Percentiles rank a stretch among this genome's conserved stretches.
Conservation (phyloP, 306 rosid species). For the Cicer bijugum region DNA sequence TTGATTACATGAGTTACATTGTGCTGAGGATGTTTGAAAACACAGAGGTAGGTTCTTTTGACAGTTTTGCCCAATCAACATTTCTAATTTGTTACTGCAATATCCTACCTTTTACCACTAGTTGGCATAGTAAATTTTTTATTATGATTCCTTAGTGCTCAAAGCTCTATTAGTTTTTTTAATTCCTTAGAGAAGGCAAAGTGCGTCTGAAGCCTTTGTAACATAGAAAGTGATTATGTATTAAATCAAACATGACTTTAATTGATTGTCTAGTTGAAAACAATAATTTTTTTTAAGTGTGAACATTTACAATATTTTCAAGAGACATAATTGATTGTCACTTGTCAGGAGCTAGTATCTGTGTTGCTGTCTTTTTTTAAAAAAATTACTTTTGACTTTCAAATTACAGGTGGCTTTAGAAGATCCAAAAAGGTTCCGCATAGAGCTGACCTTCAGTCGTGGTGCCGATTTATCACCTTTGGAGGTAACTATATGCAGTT, state of each 20-base stretch:
- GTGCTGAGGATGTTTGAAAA: slow-evolving; percentile 94
- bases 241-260: slow-evolving; percentile 1
- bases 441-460: slow-evolving; percentile 94
- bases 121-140: slow-evolving; percentile 8
- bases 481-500: slow-evolving; percentile 66
- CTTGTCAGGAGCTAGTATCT: slow-evolving; percentile 16
- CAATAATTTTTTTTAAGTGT: neutral
- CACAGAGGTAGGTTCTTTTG: slow-evolving; percentile 69
- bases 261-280: slow-evolving; percentile 29
- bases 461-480: slow-evolving; percentile 96
- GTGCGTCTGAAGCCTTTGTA: neutral
- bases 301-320: slow-evolving; percentile 6
- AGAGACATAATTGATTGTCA: slow-evolving; percentile 8
- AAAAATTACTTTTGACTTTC: slow-evolving; percentile 31
- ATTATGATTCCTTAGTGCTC: slow-evolving; percentile 3
- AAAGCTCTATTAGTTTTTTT: neutral
- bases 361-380: slow-evolving; percentile 6
- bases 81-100: slow-evolving; percentile 14
- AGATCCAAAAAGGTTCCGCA: slow-evolving; percentile 86
- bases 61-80: slow-evolving; percentile 16
- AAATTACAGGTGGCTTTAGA: slow-evolving; percentile 79
- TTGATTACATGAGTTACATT: slow-evolving; percentile 96
- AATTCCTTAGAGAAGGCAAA: neutral
- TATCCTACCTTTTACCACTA: slow-evolving; percentile 1
- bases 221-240: neutral